Conservation (phyloP, 1,284 basidiomycete genomes). For the Marasmius oreades region DNA sequence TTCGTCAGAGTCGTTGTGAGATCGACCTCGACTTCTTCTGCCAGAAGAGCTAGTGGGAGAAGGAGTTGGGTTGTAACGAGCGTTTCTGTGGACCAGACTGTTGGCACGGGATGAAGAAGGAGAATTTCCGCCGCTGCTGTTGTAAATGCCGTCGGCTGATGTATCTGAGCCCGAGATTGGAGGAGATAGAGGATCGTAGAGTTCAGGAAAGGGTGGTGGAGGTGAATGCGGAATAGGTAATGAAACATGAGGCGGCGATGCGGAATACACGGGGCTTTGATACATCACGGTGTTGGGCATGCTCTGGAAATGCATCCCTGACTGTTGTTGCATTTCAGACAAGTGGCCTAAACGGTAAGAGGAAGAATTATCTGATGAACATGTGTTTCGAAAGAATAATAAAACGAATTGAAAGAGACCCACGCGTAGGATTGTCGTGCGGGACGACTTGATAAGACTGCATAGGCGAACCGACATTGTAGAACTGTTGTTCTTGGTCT, state of each 20-base stretch:
- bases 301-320: constrained; percentile 20
- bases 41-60: constrained; percentile 72
- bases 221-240: constrained; percentile 53
- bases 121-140: constrained; percentile 72
- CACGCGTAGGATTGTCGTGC: constrained; percentile 17
- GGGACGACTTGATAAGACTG: constrained; percentile 32
- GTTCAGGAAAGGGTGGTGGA: constrained; percentile 71
- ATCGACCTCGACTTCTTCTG: constrained; percentile 62
- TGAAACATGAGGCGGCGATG: constrained; percentile 50
- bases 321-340: constrained; percentile 18
- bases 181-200: constrained; percentile 78
- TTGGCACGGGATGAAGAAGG: constrained; percentile 70
- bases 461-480: constrained; percentile 31
- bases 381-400: constrained; percentile 14
- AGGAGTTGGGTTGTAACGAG: constrained; percentile 73
- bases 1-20: constrained; percentile 69
- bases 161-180: constrained; percentile 83
- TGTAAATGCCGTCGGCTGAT: constrained; percentile 75
- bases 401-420: constrained; percentile 14
- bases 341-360: constrained; percentile 12
- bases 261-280: constrained; percentile 41
- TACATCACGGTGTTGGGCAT: constrained; percentile 14
- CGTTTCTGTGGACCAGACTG: constrained; percentile 68
- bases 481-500: constrained; percentile 37
- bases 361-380: constrained; percentile 18